phyloP scores from a whole-genome alignment of 345 rosid species.

The Eucalyptus virginea region DNA sequence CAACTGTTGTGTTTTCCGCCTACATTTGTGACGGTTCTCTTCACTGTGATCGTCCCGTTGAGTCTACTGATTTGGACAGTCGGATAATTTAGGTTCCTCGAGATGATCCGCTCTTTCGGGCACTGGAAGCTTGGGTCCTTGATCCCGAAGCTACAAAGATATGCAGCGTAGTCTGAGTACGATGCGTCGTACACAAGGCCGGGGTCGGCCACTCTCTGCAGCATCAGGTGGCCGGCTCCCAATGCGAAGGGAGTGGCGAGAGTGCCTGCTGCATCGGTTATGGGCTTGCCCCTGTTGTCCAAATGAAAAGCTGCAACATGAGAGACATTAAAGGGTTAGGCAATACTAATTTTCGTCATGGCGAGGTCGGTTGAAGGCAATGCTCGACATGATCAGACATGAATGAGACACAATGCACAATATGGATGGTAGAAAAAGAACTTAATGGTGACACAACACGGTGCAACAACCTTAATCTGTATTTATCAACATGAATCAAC shows the following conservation, averaged over 20 bases:
- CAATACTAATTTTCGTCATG: neutral
- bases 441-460: neutral
- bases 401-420: neutral
- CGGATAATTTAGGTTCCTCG: constrained; percentile 55
- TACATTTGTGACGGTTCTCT: constrained; percentile 68
- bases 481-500: neutral
- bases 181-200: constrained; percentile 77
- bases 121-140: constrained; percentile 16
- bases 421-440: neutral
- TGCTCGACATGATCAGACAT: neutral
- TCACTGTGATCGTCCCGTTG: constrained; percentile 11
- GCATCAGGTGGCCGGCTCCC: constrained; percentile 66
- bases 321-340: neutral
- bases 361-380: neutral
- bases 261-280: constrained; percentile 28
- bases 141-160: constrained; percentile 33
- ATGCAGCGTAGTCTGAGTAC: constrained; percentile 34
- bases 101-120: constrained; percentile 13
- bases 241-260: constrained; percentile 42
- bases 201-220: constrained; percentile 54
- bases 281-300: constrained; percentile 31
- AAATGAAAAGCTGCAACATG: constrained; percentile 27
- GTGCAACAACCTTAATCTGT: neutral
- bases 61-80: constrained; percentile 41
- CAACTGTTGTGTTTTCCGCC: constrained; percentile 6